Base-by-base conservation (phyloP, 2,329 filamentous ascomycete genomes). In the Tolypocladium album region DNA sequence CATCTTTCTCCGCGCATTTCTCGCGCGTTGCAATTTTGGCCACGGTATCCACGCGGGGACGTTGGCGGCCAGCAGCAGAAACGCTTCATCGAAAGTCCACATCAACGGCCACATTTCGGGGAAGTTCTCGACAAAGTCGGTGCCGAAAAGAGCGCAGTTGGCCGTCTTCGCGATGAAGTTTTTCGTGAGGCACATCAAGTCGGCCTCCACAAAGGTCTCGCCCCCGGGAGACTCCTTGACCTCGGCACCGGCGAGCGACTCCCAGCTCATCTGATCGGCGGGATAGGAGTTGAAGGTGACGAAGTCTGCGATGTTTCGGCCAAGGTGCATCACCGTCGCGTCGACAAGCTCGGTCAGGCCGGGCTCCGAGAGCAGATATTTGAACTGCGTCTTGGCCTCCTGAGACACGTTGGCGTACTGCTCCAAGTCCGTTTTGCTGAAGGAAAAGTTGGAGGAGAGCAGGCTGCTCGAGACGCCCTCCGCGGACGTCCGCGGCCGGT, bases 61-160 rank as follows among this genome's bases (percentile, higher is more conserved):
- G 0, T 68, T 66, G 34, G 71, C 63, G 1, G 71, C 70, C 39
- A 76, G 58, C 0, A 67, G 61, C 12, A 69, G 60, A 55, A 76
- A 71, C 4, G 66, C 69, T 2, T 71, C 65, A 58, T 76, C 73
- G 47, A 75, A 73, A 11, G 64, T 61, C 75, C 75, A 78, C 43
- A 78, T 61, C 15, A 70, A 64, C 40, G 71, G 63, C 68, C 72
- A 75, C 24, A 76, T 69, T 0, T 74, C 70, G 3, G 72, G 69
- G 17, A 73, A 76, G 62, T 77, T 74, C 36, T 75, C 69, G 53
- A 75, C 68, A 64, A 77, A 75, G 60, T 77, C 72, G 3, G 70
- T 72, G n/a, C 76, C 76, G 55, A 76, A 71, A 6, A 77, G 65
- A 2, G 72, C 68, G 4, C 67, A 63, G 15, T 69, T 75, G 11